Evolutionary conservation across 441 rosid species (phyloP), one percentile per base, ranked within the genome.

Genomic region (Brassica hybrid): DNA sequence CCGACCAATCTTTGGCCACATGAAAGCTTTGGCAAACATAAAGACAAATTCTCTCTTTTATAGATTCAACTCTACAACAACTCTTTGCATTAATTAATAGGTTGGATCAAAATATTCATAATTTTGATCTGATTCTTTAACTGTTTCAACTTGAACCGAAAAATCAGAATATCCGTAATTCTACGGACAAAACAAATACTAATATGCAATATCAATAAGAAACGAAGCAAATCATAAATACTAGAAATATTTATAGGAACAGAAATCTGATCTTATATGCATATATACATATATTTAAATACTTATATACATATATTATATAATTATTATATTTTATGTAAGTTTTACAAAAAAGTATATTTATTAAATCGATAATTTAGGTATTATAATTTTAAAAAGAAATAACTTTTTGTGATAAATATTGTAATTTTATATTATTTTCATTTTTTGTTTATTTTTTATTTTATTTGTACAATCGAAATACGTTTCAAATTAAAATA

Each of bases 11-110:
- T 74, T 74, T 79, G 79, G 69, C 79, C 12, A 62, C 8, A 19
- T 79, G 72, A 79, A 74, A 50, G 57, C 57, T 50, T 50, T 50
- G 57, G 57, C 17, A 50, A 69, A 62, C 19, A 65, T 43, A 79
- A 65, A 34, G 73, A 79, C 82, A 79, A 79, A 79, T 70, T 70
- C 64, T 65, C 67, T 79, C 82, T 79, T 79, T 74, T 75, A 21
- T 57, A 32, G 66, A 57, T n/a, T 79, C 18, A 70, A 65, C 68
- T 70, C 7, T 14, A 14, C 57, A 50, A 14, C 57, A 1, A 50
- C 9, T 50, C 57, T 14, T 50, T 74, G 82, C 56, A 75, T 32
- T 74, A 12, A 11, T 43, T 43, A 43, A 38, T 38, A 12, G 50
- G 50, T n/a, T n/a, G n/a, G n/a, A n/a, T n/a, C 4, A 41, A 11